Evolutionary conservation across 768 basidiomycete genomes (phyloP).

Genomic region (Amanita polypyramis): DNA sequence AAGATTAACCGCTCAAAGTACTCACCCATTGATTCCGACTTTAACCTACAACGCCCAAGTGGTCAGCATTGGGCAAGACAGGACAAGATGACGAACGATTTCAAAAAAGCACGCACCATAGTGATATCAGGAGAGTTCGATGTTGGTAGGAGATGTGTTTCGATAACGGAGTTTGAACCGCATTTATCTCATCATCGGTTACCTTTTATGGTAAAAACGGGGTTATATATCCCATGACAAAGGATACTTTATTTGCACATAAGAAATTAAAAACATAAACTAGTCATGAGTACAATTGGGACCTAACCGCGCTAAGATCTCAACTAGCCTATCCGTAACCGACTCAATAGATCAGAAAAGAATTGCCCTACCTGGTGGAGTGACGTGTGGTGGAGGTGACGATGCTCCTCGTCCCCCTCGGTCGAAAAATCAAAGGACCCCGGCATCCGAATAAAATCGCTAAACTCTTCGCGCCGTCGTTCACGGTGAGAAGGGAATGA

Average conservation of each 20-base stretch:
- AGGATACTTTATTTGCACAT: too few species aligned
- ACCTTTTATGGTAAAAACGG: background rate
- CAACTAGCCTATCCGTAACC: background rate
- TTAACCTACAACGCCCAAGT: slow-evolving; percentile 40
- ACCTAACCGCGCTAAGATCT: too few species aligned
- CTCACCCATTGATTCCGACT: slow-evolving; percentile 95
- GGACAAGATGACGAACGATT: background rate
- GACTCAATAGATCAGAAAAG: background rate
- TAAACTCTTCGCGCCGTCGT: background rate
- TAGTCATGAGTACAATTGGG: too few species aligned
- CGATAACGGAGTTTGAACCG: slow-evolving; percentile 3
- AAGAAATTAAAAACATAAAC: too few species aligned
- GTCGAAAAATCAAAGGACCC: slow-evolving; percentile 6
- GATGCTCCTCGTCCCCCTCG: background rate
- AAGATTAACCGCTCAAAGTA: background rate
- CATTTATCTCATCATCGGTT: background rate
- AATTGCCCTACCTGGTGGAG: background rate
- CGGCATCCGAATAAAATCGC: background rate
- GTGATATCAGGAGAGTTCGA: slow-evolving; percentile 2
- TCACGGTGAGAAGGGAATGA: background rate
- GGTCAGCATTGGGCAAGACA: background rate
- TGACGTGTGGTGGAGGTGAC: background rate
- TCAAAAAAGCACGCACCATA: slow-evolving; percentile 15
- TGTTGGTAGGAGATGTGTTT: background rate
- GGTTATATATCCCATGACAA: too few species aligned